These are phyloP conservation scores for Tetrastigma voinierianum DNA, from an alignment of 164 flowering plant genomes.

Conservation along the genomic window DNA sequence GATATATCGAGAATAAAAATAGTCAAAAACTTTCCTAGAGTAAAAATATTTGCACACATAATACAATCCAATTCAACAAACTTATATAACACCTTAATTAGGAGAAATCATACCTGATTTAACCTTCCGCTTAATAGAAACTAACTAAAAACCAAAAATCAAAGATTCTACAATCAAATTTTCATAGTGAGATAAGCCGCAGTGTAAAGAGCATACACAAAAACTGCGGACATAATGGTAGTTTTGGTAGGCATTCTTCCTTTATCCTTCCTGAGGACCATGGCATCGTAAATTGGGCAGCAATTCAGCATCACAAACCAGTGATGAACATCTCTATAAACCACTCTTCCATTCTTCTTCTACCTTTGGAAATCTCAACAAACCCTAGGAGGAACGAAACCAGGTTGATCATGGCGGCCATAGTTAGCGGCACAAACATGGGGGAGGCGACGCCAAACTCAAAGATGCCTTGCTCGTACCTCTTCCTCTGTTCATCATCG, in stretches of 20 bases:
- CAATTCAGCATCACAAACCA: slow-evolving; percentile 49
- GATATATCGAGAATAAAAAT: too few relatives aligned
- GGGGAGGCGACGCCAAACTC: slow-evolving; percentile 72
- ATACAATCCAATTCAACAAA: too few relatives aligned
- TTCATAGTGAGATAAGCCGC: not conserved
- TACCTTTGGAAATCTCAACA: slow-evolving; percentile 9
- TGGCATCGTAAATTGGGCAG: slow-evolving; percentile 68
- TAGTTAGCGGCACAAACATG: slow-evolving; percentile 56
- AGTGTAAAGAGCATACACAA: slow-evolving; percentile 4
- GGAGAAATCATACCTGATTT: too few relatives aligned
- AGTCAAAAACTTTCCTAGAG: too few relatives aligned
- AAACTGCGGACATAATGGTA: slow-evolving; percentile 5
- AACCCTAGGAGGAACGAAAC: slow-evolving; percentile 32
- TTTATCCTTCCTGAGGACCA: slow-evolving; percentile 40
- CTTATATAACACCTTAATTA: too few relatives aligned
- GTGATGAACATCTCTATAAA: slow-evolving; percentile 27
- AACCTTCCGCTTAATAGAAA: too few relatives aligned
- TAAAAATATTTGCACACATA: too few relatives aligned
- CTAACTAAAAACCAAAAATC: not conserved
- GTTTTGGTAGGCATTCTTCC: slow-evolving; percentile 16
- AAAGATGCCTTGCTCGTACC: slow-evolving; percentile 52
- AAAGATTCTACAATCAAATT: not conserved
- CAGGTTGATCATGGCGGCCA: slow-evolving; percentile 53
- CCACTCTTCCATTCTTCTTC: slow-evolving; percentile 32
- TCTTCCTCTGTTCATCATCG: slow-evolving; percentile 48